Base-by-base conservation (phyloP, 306 rosid species). In the Macrotyloma uniflorum region DNA sequence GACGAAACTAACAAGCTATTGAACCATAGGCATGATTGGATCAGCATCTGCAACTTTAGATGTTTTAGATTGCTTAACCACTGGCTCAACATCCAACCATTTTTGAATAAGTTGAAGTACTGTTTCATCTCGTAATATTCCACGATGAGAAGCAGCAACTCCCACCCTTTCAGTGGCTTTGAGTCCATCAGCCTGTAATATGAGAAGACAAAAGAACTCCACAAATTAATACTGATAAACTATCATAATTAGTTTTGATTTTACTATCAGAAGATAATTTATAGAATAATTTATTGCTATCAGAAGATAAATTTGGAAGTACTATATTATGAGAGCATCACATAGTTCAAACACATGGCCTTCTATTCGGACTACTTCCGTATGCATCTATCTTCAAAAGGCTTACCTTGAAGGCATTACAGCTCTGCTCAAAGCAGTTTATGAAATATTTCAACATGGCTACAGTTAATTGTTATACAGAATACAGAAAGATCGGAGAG, bases 151-250 rank as follows among this genome's bases (percentile, higher is more conserved):
- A 14, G 83, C 92, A 24, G 87, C 72, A 47, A 94, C 86, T 79
- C 87, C 96, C 8, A 87, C 93, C 77, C 97, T 92, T 83, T 88
- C 97, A 28, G 51, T 80, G 38, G 97, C 94, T 49, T 75, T 69
- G 42, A 94, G 89, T 83, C 96, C 93, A 80, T 94, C 98, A 5
- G 95, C 95, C 97, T 94, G 85, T 66, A n/a, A 65, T 46, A 80
- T 76, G 62, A 50, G 5, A 77, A 32, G 50, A 83, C 79, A 79
- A 76, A 23, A 53, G 26, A 76, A 45, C 36, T 55, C 32, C 53
- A 42, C 6, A 38, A 63, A 70, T 63, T 33, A 36, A 59, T 73
- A 42, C 47, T 42, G 54, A 22, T 16, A 35, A 63, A 58, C 14
- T 18, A 66, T 36, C n/a, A 30, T 8, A 43, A 35, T 32, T 19